Percentiles rank a stretch among this genome's conserved stretches.
Evolutionary conservation across 2,329 filamentous ascomycete species (phyloP).

Genomic region (Fusarium albidum): DNA sequence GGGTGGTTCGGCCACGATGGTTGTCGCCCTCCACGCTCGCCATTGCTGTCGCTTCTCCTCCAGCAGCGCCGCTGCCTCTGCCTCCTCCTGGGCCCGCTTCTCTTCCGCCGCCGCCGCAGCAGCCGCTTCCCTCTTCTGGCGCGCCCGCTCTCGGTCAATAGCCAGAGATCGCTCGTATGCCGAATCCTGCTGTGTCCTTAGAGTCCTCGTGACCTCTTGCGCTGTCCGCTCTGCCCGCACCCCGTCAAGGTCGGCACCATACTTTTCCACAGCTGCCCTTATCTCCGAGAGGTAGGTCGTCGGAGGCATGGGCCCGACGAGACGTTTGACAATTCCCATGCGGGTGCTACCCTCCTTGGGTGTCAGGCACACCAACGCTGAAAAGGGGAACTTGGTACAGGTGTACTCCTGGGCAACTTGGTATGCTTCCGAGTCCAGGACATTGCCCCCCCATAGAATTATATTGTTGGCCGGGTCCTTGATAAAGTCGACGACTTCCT

Average conservation of each 20-base stretch:
- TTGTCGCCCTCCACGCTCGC: constrained; percentile 79
- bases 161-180: constrained; percentile 94
- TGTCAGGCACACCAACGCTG: constrained; percentile 85
- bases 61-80: constrained; percentile 64
- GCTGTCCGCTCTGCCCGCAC: constrained; percentile 80
- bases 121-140: constrained; percentile 79
- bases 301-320: constrained; percentile 75
- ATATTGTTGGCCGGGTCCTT: constrained; percentile 80
- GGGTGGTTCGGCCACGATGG: constrained; percentile 73
- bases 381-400: constrained; percentile 93
- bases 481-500: constrained; percentile 77
- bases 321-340: constrained; percentile 88
- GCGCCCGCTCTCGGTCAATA: constrained; percentile 83
- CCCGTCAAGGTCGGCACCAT: constrained; percentile 77
- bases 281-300: constrained; percentile 80
- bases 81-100: constrained; percentile 66
- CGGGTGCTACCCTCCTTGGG: constrained; percentile 83
- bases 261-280: constrained; percentile 74
- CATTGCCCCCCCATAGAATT: constrained; percentile 90
- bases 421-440: constrained; percentile 92
- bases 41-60: constrained; percentile 68
- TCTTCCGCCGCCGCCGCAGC: constrained; percentile 73
- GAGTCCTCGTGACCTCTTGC: constrained; percentile 79
- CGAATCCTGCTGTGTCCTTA: constrained; percentile 89
- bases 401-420: constrained; percentile 88